Evolutionary conservation across 805 yeast genomes (phyloP), one percentile per base, ranked within the genome.

Genomic region (Wickerhamomyces chaumierensis): DNA sequence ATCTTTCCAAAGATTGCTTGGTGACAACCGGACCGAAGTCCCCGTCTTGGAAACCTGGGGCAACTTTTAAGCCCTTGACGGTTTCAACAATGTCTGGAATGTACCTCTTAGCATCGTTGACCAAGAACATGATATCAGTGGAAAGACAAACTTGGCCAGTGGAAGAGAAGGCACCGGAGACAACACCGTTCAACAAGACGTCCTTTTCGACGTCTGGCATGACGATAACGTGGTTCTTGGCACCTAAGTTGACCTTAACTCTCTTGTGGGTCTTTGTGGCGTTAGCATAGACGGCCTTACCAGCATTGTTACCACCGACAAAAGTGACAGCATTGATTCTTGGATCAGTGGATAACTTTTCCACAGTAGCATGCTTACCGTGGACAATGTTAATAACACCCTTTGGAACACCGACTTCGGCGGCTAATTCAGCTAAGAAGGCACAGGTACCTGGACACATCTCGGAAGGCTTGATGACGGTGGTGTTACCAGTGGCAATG

Each of bases 61-160:
- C 73, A 35, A 76, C 78, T 45, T 64, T 64, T 53, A 81, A 72
- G 41, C 57, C 49, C 49, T 69, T 62, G 34, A 86, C 86, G 35
- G 69, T 72, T 38, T 58, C 66, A 27, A 73, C 71, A 36, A 81
- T 66, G 37, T 78, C 86, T 33, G 61, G 49, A 38, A 80, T 60
- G 83, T 85, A 79, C 44, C 69, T 70, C 53, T 68, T 68, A 44
- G 82, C 66, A 36, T 55, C 53, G 32, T 87, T 87, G 18, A 81
- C 86, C 16, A 84, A 72, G 37, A 81, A 82, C 45, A 81, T 65
- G 28, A 78, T 82, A 18, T 82, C 77, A 38, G 81, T 75, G 11
- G 85, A 83, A 82, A 81, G 76, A 62, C 90, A 81, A 55, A 87
- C 74, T 67, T 81, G 90, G 44, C 88, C 90, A 16, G 88, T 87